phyloP scores from a whole-genome alignment of 176 grass and related monocot genomes.

The sorghum (Sorghum bicolor) region Sorghum_bicolor_NCBIv3 NC_012878.2:47757001-47757500 shows the following conservation, averaged over 20 bases:
- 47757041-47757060: background rate
- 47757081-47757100: background rate
- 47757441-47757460: background rate
- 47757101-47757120: background rate
- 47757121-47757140: background rate
- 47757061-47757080: background rate
- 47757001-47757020: background rate
- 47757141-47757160: background rate
- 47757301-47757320: slow-evolving; percentile 98
- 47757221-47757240: background rate
- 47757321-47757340: slow-evolving; percentile 99
- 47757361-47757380: slow-evolving; percentile 99
- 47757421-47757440: slow-evolving; percentile 41
- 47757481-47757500: background rate
- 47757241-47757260: background rate
- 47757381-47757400: slow-evolving; percentile 99
- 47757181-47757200: background rate
- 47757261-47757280: slow-evolving; percentile 55
- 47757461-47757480: background rate
- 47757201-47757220: slow-evolving; percentile 9
- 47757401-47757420: slow-evolving; percentile 97
- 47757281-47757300: slow-evolving; percentile 54
- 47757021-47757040: background rate
- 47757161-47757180: background rate
- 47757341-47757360: slow-evolving; percentile 92